phyloP scores from a whole-genome alignment of 768 basidiomycete genomes.

The Galerina marginata region DNA sequence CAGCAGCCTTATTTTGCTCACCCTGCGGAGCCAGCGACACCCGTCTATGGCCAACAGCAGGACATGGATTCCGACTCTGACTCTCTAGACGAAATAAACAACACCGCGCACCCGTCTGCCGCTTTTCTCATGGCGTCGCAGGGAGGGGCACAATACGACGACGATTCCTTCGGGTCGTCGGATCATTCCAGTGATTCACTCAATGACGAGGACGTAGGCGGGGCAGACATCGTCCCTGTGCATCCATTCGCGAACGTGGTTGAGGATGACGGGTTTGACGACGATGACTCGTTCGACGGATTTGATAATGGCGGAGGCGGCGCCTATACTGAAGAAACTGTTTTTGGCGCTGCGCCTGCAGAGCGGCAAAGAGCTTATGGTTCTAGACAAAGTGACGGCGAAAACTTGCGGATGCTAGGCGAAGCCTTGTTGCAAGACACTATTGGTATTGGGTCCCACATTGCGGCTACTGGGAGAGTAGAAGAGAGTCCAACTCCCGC shows the following conservation, averaged over 20 bases:
- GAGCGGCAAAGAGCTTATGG: conserved; percentile 40
- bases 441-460: conserved; percentile 60
- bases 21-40: conserved; percentile 18
- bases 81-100: conserved; percentile 61
- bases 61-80: conserved; percentile 60
- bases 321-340: conserved; percentile 59
- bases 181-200: conserved; percentile 66
- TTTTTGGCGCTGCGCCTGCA: conserved; percentile 71
- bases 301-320: conserved; percentile 42
- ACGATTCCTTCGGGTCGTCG: conserved; percentile 56
- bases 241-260: conserved; percentile 66
- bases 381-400: conserved; percentile 28
- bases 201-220: conserved; percentile 48
- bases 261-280: conserved; percentile 56
- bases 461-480: conserved; percentile 51
- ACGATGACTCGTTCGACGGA: conserved; percentile 57
- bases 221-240: conserved; percentile 47
- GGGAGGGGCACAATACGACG: conserved; percentile 45
- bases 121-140: conserved; percentile 71
- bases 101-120: conserved; percentile 68
- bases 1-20: not conserved
- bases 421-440: conserved; percentile 68
- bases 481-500: conserved; percentile 74
- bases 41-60: conserved; percentile 21
- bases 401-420: conserved; percentile 61